Evolutionary conservation across 495 filamentous ascomycete species (phyloP), one percentile per base, ranked within the genome.

Genomic region (Aspergillus coremiiformis): DNA sequence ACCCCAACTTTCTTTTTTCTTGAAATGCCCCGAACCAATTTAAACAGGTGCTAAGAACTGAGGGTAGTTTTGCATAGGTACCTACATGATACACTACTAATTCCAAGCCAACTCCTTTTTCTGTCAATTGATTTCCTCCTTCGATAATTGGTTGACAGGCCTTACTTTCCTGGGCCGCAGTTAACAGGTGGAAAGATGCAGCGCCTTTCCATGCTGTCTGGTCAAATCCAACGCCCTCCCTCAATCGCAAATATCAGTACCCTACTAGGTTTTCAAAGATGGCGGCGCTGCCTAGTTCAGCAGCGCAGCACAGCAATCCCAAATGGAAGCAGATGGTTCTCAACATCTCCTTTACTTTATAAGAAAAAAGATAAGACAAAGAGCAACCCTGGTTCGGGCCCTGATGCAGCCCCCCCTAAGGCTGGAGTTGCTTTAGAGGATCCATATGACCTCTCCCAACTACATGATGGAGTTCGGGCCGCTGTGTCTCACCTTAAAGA

Each of bases 361-460:
- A 74, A 74, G 47, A 74, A 72, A 47, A 71, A 67, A 35, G 69
- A 70, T 46, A 72, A 71, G 49, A 29, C 50, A 26, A 69, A 66
- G 51, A 59, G 58, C 47, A 15, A 15, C 37, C 41, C 57, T n/a
- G 21, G 42, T 53, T 29, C 51, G 11, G 61, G 47, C 12, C 44
- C 42, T 24, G 59, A 51, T 15, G 33, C 1, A 30, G 57, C n/a
- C 9, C 11, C 46, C 15, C 43, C 53, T 1, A 62, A 50, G 12
- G 47, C 73, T 8, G 55, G 10, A 9, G 37, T 24, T 5, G 35
- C 62, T 32, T 50, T 64, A 0, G 69, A 73, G 1, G 80, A 91
- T 58, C 85, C 86, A 5, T 82, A 78, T 62, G 83, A 91, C 68
- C 78, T 93, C 54, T 75, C 78, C 6, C 69, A 76, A 54, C 71